Evolutionary conservation across 148 eudicot genomes (phyloP), one percentile per base, ranked within the genome.

Genomic region (Nepenthes gracilis): DNA sequence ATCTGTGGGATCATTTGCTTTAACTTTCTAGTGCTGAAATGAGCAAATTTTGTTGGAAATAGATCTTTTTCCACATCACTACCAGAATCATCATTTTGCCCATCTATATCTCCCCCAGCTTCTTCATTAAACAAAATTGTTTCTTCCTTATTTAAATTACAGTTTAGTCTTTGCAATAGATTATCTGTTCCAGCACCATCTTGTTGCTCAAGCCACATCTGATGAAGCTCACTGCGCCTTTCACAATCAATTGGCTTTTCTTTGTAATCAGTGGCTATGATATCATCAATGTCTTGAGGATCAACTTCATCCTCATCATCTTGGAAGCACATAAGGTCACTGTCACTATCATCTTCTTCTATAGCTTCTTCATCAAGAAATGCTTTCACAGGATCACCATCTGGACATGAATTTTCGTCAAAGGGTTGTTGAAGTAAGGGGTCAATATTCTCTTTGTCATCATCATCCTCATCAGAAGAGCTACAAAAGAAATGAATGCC

Each of bases 361-460:
- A 75, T 76, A 50, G 98, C 98, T 82, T 93, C 98, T 63, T 88
- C 98, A 68, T 93, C 98, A 71, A 93, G 57, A 78, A 93, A 93
- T 59, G 74, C 72, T 70, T 76, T 86, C 11, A 86, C 91, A 63
- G 85, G 95, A 73, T 86, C 96, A 49, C 87, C 94, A 47, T 35
- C 68, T n/a, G 80, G 85, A 71, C 74, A 72, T 47, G 77, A 74
- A 12, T 63, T 66, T 55, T 58, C 67, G 59, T 56, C 71, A 53
- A 47, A 61, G 57, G 53, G 53, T 58, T 37, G 62, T 61, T 67
- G 68, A n/a, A 51, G 67, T 59, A 36, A 62, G 12, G 88, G 91
- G 1, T 64, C 71, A 64, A 61, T 35, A 54, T 86, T 93, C 72
- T 88, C 96, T 75, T 84, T 84, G 70, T 88, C 89, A 70, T 73